Conservation (phyloP, 352 stramenopile species). For the Elongisporangium undulatum region DNA sequence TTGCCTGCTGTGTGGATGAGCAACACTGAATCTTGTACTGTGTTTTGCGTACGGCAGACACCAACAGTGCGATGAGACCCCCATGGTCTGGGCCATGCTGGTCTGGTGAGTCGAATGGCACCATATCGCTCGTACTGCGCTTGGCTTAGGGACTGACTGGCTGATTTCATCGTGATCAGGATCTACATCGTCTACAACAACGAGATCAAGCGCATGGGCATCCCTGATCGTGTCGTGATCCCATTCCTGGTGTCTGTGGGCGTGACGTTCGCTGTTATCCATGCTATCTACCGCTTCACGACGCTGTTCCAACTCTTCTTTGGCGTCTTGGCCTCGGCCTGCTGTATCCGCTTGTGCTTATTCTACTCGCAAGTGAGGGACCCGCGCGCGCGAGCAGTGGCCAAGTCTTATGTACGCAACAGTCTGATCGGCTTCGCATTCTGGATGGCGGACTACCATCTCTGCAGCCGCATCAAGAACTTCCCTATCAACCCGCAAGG, state of each 20-base stretch:
- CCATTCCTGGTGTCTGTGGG: conserved; percentile 47
- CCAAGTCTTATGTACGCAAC: conserved; percentile 54
- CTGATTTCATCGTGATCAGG: conserved; percentile 11
- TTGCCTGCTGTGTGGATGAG: not conserved
- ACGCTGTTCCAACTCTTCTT: conserved; percentile 80
- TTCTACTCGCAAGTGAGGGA: conserved; percentile 63
- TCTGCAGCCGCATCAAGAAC: conserved; percentile 45
- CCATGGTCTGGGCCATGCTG: conserved; percentile 83
- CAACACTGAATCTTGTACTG: not conserved
- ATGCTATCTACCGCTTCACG: conserved; percentile 76
- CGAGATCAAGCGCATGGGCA: conserved; percentile 44
- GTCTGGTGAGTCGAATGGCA: conserved; percentile 30
- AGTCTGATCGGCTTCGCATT: conserved; percentile 69
- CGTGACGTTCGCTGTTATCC: conserved; percentile 58
- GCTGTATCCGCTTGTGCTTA: conserved; percentile 37
- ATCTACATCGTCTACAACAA: conserved; percentile 84
- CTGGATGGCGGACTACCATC: conserved; percentile 83
- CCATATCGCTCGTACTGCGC: not conserved
- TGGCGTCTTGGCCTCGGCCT: conserved; percentile 46
- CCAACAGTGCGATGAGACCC: conserved; percentile 83
- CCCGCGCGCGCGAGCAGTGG: conserved; percentile 42
- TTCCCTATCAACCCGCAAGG: conserved; percentile 74
- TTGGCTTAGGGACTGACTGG: not conserved
- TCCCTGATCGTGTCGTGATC: conserved; percentile 40
- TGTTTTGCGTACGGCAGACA: conserved; percentile 17